Evolutionary conservation across 106 monocot species (phyloP), one percentile per base, ranked within the genome.

Genomic region (Dioscorea dumetorum): DNA sequence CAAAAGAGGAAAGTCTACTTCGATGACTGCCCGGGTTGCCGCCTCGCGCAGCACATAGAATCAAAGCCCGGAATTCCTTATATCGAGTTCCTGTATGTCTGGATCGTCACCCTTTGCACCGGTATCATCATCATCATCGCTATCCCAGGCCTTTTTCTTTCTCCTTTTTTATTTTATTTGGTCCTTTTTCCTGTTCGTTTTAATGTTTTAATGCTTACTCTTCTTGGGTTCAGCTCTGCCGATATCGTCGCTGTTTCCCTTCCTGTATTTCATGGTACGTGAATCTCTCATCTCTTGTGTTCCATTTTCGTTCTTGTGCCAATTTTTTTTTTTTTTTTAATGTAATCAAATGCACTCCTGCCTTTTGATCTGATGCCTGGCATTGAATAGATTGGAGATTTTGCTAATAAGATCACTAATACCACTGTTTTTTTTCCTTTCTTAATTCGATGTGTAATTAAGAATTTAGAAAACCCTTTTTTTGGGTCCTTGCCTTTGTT

Each of bases 31-130:
- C 68, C 75, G 1, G 75, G 75, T 33, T 76, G 75, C 41, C 49
- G 33, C 22, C 50, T 69, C 20, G 68, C 61, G 10, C 58, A 35
- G 51, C 61, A 18, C 33, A 76, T 69, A 24, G 53, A 60, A 3
- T 20, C 24, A n/a, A n/a, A 61, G 12, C 18, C 16, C 0, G 67
- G 62, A 13, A 76, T 76, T 18, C 75, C 75, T 10, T 59, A 61
- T 52, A 62, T 33, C 21, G 67, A 69, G 61, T 76, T 76, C 33
- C 33, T 76, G 18, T 76, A 76, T 33, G 68, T 76, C 15, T 76
- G 68, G 75, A 31, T 76, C 52, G 61, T 76, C 62, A 76, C 75
- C 24, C 61, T 76, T n/a, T 60, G 61, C 68, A 62, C 61, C 21
- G 34, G 75, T 76, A 34, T 21, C 9, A 56, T 56, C 19, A 56